A percentile compares a stretch with the other conserved stretches of the same genome.
Conservation (phyloP, 148 eudicot genomes). For the Nyssa sinensis region DNA sequence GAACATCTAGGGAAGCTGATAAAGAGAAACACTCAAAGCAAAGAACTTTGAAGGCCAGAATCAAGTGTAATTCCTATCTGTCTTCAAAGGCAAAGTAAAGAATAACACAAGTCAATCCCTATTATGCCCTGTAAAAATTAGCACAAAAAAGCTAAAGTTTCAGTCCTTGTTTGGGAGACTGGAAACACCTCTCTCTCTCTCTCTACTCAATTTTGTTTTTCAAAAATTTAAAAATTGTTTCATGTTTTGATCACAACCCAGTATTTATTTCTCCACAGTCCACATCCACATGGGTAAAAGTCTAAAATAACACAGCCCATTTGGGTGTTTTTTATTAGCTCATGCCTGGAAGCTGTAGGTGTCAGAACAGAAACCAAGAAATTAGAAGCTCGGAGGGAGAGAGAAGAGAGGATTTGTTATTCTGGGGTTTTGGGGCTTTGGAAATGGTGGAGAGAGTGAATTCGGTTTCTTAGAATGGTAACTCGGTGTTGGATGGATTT, state of each 20-base stretch:
- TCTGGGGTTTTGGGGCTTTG: slow-evolving; percentile 15
- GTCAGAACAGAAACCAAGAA: slow-evolving; percentile 32
- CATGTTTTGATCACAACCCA: slow-evolving; percentile 46
- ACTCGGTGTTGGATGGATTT: slow-evolving; percentile 16
- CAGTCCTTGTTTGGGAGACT: slow-evolving; percentile 82
- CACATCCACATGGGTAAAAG: slow-evolving; percentile 61
- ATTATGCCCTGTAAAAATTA: slow-evolving; percentile 14
- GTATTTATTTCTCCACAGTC: slow-evolving; percentile 43
- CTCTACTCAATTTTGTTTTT: slow-evolving; percentile 18
- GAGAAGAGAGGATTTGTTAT: not conserved
- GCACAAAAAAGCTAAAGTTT: slow-evolving; percentile 58
- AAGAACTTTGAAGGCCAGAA: slow-evolving; percentile 43
- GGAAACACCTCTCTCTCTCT: slow-evolving; percentile 47
- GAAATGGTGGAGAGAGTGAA: slow-evolving; percentile 35
- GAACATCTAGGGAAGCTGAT: slow-evolving; percentile 85
- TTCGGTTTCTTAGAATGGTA: slow-evolving; percentile 14
- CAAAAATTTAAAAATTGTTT: slow-evolving; percentile 16
- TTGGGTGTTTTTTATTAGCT: slow-evolving; percentile 24
- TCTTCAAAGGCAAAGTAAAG: slow-evolving; percentile 44
- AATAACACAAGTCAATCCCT: slow-evolving; percentile 31
- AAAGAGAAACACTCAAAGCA: slow-evolving; percentile 58
- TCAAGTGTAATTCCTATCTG: slow-evolving; percentile 42
- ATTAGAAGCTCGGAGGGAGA: slow-evolving; percentile 24
- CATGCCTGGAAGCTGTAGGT: slow-evolving; percentile 14
- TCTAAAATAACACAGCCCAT: slow-evolving; percentile 37